Conservation (phyloP, 352 stramenopile species). For the Thalassiosira exigua region DNA sequence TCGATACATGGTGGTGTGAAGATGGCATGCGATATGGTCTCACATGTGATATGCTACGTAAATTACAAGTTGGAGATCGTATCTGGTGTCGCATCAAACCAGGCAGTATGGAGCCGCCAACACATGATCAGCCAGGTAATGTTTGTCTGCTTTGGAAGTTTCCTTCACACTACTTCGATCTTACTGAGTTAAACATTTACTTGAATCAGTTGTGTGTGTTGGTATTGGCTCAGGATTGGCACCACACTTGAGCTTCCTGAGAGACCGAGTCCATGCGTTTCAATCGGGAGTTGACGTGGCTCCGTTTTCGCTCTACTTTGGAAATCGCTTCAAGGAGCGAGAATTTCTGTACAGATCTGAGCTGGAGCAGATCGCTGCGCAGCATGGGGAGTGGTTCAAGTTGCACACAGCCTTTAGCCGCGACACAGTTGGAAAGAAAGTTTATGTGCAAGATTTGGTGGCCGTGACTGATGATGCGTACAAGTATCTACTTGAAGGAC, state of each 20-base stretch:
- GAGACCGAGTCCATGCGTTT: slow-evolving; percentile 63
- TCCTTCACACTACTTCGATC: no score
- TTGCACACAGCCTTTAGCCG: slow-evolving; percentile 72
- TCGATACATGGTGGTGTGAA: slow-evolving; percentile 74
- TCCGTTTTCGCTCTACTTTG: slow-evolving; percentile 76
- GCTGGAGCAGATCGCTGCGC: slow-evolving; percentile 48
- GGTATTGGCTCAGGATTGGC: slow-evolving; percentile 73
- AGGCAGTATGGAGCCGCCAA: slow-evolving; percentile 69
- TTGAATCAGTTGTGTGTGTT: slow-evolving; percentile 60
- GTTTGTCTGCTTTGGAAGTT: no score
- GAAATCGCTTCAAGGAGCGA: slow-evolving; percentile 61
- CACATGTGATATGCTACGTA: slow-evolving; percentile 72
- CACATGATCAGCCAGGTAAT: slow-evolving; percentile 59
- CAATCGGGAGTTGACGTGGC: slow-evolving; percentile 56
- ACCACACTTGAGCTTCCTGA: slow-evolving; percentile 67
- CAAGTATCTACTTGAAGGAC: slow-evolving; percentile 42
- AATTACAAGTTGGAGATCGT: slow-evolving; percentile 53
- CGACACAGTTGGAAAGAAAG: slow-evolving; percentile 66
- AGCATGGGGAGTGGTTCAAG: slow-evolving; percentile 72
- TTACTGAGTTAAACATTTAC: neutral
- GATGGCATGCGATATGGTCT: slow-evolving; percentile 66
- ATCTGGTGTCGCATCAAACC: slow-evolving; percentile 66
- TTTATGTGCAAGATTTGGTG: slow-evolving; percentile 79
- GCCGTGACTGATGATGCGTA: slow-evolving; percentile 66
- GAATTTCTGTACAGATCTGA: slow-evolving; percentile 70